Evolutionary conservation across 2,329 filamentous ascomycete genomes (phyloP), one percentile per base, ranked within the genome.

Genomic region (Pseudocercospora eumusae): DNA sequence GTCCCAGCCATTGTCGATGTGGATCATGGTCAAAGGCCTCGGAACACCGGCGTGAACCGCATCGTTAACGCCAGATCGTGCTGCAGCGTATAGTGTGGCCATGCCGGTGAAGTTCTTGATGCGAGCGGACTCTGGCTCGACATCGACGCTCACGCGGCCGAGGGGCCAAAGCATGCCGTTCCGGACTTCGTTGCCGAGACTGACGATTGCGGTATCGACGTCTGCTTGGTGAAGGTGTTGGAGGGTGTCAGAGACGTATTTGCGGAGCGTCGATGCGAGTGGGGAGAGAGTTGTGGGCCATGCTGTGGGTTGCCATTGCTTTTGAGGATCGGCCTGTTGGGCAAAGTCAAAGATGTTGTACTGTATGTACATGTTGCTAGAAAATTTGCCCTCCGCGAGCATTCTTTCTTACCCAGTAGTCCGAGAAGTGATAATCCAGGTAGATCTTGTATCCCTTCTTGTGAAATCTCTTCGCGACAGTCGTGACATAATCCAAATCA

Each of bases 171-270:
- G 66, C 71, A 77, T 75, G 9, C 76, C 76, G 60, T 75, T 64
- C 13, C 74, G 65, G 62, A 78, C 73, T 66, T 78, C 76, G 61
- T 78, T 77, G 53, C 76, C 76, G 7, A 78, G 69, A 18, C 68
- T 78, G 7, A 82, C 79, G 53, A 80, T 73, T 20, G 72, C 73
- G 27, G 79, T 73, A 42, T 75, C 69, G 31, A 82, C 76, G 23
- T 75, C 72, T 27, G 74, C 75, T 28, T 71, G 63, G 56, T 74
- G 69, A 70, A 80, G 81, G 1, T 75, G 72, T 53, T 77, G 64
- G 60, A 82, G 67, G 7, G 74, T 76, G 42, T 66, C 67, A 13
- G 68, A 66, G 62, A 77, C 76, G 66, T 77, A 78, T 8, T 67
- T 42, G 25, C 74, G 71, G 1, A 78, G 70, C 5, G 68, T 74